phyloP scores from a whole-genome alignment of 306 rosid genomes.

The Spatholobus suberectus region DNA sequence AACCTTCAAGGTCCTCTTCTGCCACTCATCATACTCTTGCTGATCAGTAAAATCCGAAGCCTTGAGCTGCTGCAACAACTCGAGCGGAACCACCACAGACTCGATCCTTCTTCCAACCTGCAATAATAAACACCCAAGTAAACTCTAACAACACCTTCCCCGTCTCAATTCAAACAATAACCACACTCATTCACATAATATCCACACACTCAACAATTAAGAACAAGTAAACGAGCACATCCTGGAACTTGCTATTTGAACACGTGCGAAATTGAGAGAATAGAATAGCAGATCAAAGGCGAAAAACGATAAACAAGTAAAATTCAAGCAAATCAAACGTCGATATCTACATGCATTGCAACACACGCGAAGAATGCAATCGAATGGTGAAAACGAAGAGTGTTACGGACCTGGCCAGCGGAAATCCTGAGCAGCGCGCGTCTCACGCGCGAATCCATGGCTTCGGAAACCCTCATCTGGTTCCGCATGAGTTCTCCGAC shows the following conservation, averaged over 20 bases:
- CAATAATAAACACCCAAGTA: constrained; percentile 29
- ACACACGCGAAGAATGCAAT: neutral
- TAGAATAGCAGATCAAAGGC: constrained; percentile 38
- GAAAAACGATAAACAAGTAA: neutral
- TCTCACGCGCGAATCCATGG: constrained; percentile 87
- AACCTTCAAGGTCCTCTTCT: constrained; percentile 81
- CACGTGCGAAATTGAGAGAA: neutral
- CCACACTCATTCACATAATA: neutral
- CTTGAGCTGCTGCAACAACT: constrained; percentile 95
- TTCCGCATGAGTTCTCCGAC: constrained; percentile 95
- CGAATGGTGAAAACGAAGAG: neutral
- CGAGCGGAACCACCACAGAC: constrained; percentile 93
- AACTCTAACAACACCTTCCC: neutral
- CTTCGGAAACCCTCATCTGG: constrained; percentile 96
- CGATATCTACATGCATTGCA: constrained; percentile 33
- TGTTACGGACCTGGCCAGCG: constrained; percentile 78
- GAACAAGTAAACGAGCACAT: neutral
- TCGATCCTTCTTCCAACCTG: constrained; percentile 97
- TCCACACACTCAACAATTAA: neutral
- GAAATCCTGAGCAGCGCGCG: constrained; percentile 90
- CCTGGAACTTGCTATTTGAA: neutral
- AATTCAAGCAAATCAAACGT: constrained; percentile 40
- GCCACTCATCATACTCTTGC: constrained; percentile 87
- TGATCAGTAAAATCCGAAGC: constrained; percentile 83
- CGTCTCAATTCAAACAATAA: too few species aligned